Evolutionary conservation across 345 rosid genomes (phyloP).

Genomic region (Aquilaria malaccensis): DNA sequence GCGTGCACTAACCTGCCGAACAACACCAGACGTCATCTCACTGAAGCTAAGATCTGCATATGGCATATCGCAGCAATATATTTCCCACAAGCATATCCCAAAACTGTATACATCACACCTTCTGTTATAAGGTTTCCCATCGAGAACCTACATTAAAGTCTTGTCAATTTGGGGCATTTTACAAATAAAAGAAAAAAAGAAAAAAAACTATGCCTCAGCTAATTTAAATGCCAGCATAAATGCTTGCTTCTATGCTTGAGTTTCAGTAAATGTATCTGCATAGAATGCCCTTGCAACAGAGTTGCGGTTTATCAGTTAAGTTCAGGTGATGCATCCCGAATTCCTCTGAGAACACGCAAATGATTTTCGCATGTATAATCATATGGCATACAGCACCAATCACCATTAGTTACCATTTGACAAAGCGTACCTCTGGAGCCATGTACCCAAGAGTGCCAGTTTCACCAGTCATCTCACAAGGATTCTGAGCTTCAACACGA

Average conservation of each 20-base stretch:
- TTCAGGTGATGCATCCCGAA: too few relatives aligned
- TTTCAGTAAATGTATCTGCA: not conserved
- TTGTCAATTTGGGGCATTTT: not conserved
- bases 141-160: slow-evolving; percentile 52
- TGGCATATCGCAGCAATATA: slow-evolving; percentile 95
- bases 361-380: too few relatives aligned
- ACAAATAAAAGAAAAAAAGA: not conserved
- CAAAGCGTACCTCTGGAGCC: slow-evolving; percentile 87
- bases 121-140: slow-evolving; percentile 88
- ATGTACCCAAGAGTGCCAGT: slow-evolving; percentile 95
- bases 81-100: slow-evolving; percentile 97
- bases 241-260: not conserved
- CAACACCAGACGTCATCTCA: slow-evolving; percentile 77
- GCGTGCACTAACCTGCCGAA: slow-evolving; percentile 51
- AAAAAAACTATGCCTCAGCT: not conserved
- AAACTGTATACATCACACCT: slow-evolving; percentile 96
- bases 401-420: not conserved
- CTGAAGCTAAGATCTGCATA: slow-evolving; percentile 78
- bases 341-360: too few relatives aligned
- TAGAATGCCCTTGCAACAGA: not conserved
- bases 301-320: too few relatives aligned
- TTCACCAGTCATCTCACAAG: slow-evolving; percentile 94
- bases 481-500: slow-evolving; percentile 95
- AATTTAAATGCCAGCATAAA: not conserved
- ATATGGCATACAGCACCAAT: too few relatives aligned